These are phyloP conservation scores for Monosporascus sp. DNA, from an alignment of 2,329 filamentous ascomycete species.

Conservation along the genomic window DNA sequence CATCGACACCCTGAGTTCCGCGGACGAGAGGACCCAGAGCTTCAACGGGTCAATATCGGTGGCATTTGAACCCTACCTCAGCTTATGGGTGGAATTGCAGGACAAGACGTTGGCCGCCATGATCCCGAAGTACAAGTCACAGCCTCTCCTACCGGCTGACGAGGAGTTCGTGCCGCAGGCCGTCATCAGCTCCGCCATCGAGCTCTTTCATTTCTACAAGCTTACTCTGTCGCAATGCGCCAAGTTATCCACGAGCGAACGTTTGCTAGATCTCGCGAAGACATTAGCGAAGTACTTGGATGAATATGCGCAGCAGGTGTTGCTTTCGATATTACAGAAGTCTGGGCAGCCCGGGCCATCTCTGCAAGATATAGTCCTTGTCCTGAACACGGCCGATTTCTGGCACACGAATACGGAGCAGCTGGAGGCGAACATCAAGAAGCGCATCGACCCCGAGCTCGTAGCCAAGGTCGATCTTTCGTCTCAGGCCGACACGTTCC, in stretches of 20 bases:
- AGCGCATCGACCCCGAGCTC: slow-evolving; percentile 77
- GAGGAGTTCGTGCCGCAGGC: slow-evolving; percentile 90
- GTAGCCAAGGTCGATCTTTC: slow-evolving; percentile 77
- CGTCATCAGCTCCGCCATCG: slow-evolving; percentile 89
- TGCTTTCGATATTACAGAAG: slow-evolving; percentile 64
- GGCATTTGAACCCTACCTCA: slow-evolving; percentile 95
- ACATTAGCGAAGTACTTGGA: slow-evolving; percentile 91
- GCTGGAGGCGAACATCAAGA: slow-evolving; percentile 90
- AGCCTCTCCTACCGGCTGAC: slow-evolving; percentile 73
- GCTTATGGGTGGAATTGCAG: slow-evolving; percentile 94
- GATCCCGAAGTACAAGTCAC: slow-evolving; percentile 81
- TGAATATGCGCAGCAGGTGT: slow-evolving; percentile 88
- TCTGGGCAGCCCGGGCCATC: slow-evolving; percentile 49
- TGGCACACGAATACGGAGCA: slow-evolving; percentile 92
- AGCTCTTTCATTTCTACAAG: slow-evolving; percentile 96
- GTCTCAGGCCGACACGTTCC: slow-evolving; percentile 89
- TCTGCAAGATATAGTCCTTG: slow-evolving; percentile 74
- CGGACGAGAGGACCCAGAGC: slow-evolving; percentile 67
- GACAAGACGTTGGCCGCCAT: slow-evolving; percentile 80
- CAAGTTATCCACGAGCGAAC: slow-evolving; percentile 87
- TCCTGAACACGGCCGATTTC: slow-evolving; percentile 95
- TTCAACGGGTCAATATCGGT: slow-evolving; percentile 92
- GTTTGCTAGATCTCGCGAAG: slow-evolving; percentile 76
- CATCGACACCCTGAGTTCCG: slow-evolving; percentile 81
- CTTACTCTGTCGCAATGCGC: slow-evolving; percentile 90